Conservation (phyloP, 1,139 yeast genomes). For the Nakaseomyces nivariensis region DNA sequence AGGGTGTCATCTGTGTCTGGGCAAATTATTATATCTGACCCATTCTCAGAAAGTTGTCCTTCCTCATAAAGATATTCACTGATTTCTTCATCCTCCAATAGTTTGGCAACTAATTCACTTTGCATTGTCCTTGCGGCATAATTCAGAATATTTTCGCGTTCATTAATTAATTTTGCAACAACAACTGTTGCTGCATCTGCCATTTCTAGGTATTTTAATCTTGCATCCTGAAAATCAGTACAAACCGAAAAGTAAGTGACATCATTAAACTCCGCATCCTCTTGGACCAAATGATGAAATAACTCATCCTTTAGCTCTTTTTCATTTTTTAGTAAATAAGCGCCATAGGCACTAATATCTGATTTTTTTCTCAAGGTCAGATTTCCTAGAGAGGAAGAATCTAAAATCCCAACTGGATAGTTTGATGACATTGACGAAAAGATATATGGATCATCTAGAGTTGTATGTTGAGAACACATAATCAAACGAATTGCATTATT, state of each 20-base stretch:
- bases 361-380: neutral
- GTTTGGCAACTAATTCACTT: constrained; percentile 52
- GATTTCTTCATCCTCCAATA: constrained; percentile 46
- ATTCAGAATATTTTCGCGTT: constrained; percentile 55
- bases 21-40: neutral
- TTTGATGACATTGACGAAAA: constrained; percentile 51
- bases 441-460: constrained; percentile 65
- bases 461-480: constrained; percentile 57
- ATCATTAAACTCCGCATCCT: constrained; percentile 34
- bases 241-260: constrained; percentile 42
- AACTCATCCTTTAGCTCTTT: constrained; percentile 44
- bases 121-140: constrained; percentile 70
- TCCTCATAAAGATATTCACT: constrained; percentile 23
- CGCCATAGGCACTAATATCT: neutral
- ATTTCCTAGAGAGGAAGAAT: neutral
- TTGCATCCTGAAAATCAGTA: constrained; percentile 27
- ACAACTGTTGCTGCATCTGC: constrained; percentile 30
- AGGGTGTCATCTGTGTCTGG: neutral
- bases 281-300: constrained; percentile 37
- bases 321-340: constrained; percentile 6
- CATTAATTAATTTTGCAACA: constrained; percentile 50
- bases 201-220: constrained; percentile 35
- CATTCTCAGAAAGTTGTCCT: neutral
- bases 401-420: constrained; percentile 7
- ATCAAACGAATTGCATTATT: constrained; percentile 49